phyloP scores from a whole-genome alignment of 352 stramenopile species.

The Globisporangium iwayamae region DNA sequence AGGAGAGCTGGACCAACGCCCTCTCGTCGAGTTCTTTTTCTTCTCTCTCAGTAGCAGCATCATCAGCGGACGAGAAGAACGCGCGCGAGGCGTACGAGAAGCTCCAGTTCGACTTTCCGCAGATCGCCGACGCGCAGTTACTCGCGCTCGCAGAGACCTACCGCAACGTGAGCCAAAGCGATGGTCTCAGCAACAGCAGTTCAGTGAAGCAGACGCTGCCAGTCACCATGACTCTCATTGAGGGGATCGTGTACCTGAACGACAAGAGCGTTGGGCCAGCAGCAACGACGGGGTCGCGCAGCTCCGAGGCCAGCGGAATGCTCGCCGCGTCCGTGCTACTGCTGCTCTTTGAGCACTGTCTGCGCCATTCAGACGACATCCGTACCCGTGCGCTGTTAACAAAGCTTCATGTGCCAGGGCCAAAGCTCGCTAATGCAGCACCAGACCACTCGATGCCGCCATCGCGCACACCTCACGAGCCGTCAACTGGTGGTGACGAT shows the following conservation, averaged over 20 bases:
- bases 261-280: slow-evolving; percentile 12
- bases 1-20: neutral
- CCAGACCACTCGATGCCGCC: neutral
- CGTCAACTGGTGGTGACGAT: neutral
- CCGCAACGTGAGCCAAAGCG: slow-evolving; percentile 21
- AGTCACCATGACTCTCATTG: slow-evolving; percentile 38
- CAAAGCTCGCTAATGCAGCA: neutral
- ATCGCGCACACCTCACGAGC: neutral
- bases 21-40: too few species aligned
- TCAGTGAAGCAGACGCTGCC: slow-evolving; percentile 14
- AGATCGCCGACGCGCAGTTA: slow-evolving; percentile 32
- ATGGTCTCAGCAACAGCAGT: neutral
- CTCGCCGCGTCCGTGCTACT: slow-evolving; percentile 44
- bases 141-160: slow-evolving; percentile 43
- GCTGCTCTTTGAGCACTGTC: slow-evolving; percentile 27
- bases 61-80: neutral
- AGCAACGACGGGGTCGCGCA: neutral
- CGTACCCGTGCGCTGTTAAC: slow-evolving; percentile 26
- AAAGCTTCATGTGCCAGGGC: slow-evolving; percentile 4
- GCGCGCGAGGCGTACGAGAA: slow-evolving; percentile 33
- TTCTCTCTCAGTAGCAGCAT: neutral
- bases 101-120: slow-evolving; percentile 60
- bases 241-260: slow-evolving; percentile 46
- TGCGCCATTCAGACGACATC: slow-evolving; percentile 23
- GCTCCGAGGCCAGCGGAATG: slow-evolving; percentile 32